Evolutionary conservation across 2,329 filamentous ascomycete species (phyloP).

Genomic region (Sclerotinia spermophila): DNA sequence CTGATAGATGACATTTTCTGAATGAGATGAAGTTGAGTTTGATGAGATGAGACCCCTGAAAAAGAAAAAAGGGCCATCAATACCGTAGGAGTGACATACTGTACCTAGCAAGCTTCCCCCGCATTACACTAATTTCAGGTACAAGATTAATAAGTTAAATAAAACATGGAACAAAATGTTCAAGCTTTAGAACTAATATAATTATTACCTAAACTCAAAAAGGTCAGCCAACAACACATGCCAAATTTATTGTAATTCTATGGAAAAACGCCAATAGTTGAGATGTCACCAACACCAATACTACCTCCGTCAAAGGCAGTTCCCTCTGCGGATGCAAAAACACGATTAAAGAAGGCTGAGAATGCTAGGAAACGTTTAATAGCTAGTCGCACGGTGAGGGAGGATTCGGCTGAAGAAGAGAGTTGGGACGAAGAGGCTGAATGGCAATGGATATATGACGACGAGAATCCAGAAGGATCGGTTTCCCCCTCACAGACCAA

Average conservation of each 20-base stretch:
- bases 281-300: conserved; percentile 34
- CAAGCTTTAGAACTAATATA: too few species aligned
- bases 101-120: conserved; percentile 1
- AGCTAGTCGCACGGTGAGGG: conserved; percentile 41
- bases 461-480: conserved; percentile 13
- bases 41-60: neutral
- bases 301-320: conserved; percentile 21
- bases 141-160: neutral
- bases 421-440: conserved; percentile 61
- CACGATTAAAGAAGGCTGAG: conserved; percentile 34
- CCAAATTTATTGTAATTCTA: neutral
- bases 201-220: conserved; percentile 2
- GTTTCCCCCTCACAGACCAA: neutral
- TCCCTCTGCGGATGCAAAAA: conserved; percentile 19
- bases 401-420: conserved; percentile 87
- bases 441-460: conserved; percentile 72
- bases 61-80: neutral
- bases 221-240: conserved; percentile 9
- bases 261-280: neutral
- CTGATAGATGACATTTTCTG: neutral
- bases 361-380: conserved; percentile 42
- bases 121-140: conserved; percentile 8
- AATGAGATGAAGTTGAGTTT: neutral
- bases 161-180: neutral
- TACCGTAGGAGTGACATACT: neutral